Evolutionary conservation across 345 rosid species (phyloP).

Genomic region (Aurinia saxatilis): DNA sequence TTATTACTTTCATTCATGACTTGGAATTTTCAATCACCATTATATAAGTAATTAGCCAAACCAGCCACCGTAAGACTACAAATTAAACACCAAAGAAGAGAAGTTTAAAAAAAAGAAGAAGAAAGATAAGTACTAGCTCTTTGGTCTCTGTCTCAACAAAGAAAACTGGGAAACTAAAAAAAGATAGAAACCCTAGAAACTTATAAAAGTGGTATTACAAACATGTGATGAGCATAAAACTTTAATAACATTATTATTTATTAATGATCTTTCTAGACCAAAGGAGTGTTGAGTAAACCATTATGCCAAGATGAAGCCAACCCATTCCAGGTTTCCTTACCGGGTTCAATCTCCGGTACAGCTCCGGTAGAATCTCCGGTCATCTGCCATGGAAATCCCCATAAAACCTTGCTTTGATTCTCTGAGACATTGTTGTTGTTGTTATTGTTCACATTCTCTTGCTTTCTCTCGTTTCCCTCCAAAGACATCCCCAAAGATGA

Average conservation of each 20-base stretch:
- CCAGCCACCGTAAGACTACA: conserved; percentile 30
- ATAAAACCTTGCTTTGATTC: conserved; percentile 37
- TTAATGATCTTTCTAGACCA: conserved; percentile 34
- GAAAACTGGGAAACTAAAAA: conserved; percentile 19
- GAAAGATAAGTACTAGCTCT: neutral
- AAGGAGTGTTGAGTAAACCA: conserved; percentile 45
- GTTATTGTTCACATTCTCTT: conserved; percentile 42
- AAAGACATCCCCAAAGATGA: conserved; percentile 29
- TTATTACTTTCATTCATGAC: neutral
- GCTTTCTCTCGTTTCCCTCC: conserved; percentile 40
- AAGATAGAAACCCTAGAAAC: conserved; percentile 17
- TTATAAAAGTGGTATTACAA: conserved; percentile 20
- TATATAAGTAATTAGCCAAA: conserved; percentile 1
- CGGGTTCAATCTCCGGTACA: conserved; percentile 36
- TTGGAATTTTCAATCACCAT: too few species aligned
- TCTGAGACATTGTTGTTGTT: conserved; percentile 28
- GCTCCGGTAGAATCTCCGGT: conserved; percentile 39
- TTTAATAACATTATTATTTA: neutral
- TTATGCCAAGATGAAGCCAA: conserved; percentile 43
- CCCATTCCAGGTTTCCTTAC: conserved; percentile 48
- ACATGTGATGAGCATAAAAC: conserved; percentile 16
- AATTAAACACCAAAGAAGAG: conserved; percentile 18
- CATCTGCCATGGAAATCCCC: conserved; percentile 78
- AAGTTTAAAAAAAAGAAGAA: neutral
- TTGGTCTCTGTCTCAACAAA: conserved; percentile 2